Evolutionary conservation across 2,329 filamentous ascomycete species (phyloP).

Genomic region (Colletotrichum falcatum): DNA sequence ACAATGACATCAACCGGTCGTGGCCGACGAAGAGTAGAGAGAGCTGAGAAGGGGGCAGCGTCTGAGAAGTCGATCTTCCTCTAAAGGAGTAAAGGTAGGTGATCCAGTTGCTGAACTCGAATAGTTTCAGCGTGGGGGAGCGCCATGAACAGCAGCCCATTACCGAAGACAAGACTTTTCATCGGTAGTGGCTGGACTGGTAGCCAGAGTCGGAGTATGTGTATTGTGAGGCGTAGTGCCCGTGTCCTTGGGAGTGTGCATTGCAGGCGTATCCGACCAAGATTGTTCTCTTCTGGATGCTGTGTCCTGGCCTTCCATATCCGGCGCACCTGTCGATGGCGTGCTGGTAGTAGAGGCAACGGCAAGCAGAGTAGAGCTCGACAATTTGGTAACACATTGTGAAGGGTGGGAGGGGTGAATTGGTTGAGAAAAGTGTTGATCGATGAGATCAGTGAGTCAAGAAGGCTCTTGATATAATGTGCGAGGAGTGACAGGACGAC

Average conservation of each 20-base stretch:
- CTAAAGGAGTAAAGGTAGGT: slow-evolving; percentile 62
- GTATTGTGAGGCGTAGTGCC: slow-evolving; percentile 55
- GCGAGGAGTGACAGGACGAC: slow-evolving; percentile 8
- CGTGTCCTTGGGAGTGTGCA: slow-evolving; percentile 1
- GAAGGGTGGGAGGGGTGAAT: slow-evolving; percentile 31
- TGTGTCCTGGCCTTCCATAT: slow-evolving; percentile 1
- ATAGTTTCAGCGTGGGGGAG: slow-evolving; percentile 55
- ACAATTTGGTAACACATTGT: slow-evolving; percentile 42
- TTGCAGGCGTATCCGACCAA: slow-evolving; percentile 11
- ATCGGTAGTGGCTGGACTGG: slow-evolving; percentile 55
- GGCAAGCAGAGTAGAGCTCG: slow-evolving; percentile 7
- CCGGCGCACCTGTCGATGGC: slow-evolving; percentile 5
- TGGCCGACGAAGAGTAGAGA: slow-evolving; percentile 62
- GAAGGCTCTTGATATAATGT: slow-evolving; percentile 3
- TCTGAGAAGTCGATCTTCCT: slow-evolving; percentile 48
- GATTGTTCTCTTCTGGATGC: slow-evolving; percentile 3
- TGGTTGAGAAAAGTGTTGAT: background rate
- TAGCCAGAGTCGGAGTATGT: slow-evolving; percentile 7
- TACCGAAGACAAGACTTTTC: slow-evolving; percentile 66
- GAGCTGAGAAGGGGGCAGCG: slow-evolving; percentile 60
- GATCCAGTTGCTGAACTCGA: slow-evolving; percentile 61
- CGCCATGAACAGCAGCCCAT: slow-evolving; percentile 58
- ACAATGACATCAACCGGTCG: slow-evolving; percentile 55
- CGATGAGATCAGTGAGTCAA: background rate
- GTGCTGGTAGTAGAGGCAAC: slow-evolving; percentile 16